These are phyloP conservation scores for Pilasporangium apinafurcum DNA, from an alignment of 352 stramenopile genomes.

Conservation along the genomic window DNA sequence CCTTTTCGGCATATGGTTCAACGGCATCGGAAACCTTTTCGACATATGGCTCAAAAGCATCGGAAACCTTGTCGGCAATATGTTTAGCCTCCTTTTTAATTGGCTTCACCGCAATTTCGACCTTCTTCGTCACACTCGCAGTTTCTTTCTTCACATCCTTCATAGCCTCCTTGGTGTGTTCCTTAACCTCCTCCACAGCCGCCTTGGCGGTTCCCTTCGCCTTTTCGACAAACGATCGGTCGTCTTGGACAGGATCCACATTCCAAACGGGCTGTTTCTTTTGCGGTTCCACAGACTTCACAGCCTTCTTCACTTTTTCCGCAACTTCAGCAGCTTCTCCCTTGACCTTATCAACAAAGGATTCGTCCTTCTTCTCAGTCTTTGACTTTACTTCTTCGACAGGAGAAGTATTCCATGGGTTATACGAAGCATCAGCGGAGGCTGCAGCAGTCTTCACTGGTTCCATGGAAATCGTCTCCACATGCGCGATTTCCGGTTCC, in stretches of 20 bases:
- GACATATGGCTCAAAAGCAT: slow-evolving; percentile 6
- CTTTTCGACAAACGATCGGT: slow-evolving; percentile 8
- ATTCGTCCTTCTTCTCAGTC: slow-evolving; percentile 10
- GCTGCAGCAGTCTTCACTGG: neutral
- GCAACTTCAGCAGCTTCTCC: neutral
- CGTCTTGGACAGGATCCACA: too few relatives aligned
- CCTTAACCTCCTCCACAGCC: slow-evolving; percentile 10
- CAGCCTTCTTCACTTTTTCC: slow-evolving; percentile 1
- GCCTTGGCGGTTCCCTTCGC: slow-evolving; percentile 5
- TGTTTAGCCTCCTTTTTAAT: slow-evolving; percentile 12
- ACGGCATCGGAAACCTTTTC: slow-evolving; percentile 14
- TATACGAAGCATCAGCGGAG: slow-evolving; percentile 2
- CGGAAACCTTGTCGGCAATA: neutral
- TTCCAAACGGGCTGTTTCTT: too few relatives aligned
- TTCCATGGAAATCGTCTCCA: neutral
- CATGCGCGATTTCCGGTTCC: neutral
- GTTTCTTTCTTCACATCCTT: slow-evolving; percentile 6
- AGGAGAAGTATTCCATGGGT: slow-evolving; percentile 33
- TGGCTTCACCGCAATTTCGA: slow-evolving; percentile 7
- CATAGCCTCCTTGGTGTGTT: neutral
- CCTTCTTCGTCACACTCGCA: neutral
- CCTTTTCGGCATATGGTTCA: slow-evolving; percentile 7
- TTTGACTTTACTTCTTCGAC: slow-evolving; percentile 15
- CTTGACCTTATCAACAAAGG: slow-evolving; percentile 9
- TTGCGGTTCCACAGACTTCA: too few relatives aligned